These are phyloP conservation scores for Sporobolus alterniflorus DNA, from an alignment of 202 grass and related monocot species.

Conservation along the genomic window DNA sequence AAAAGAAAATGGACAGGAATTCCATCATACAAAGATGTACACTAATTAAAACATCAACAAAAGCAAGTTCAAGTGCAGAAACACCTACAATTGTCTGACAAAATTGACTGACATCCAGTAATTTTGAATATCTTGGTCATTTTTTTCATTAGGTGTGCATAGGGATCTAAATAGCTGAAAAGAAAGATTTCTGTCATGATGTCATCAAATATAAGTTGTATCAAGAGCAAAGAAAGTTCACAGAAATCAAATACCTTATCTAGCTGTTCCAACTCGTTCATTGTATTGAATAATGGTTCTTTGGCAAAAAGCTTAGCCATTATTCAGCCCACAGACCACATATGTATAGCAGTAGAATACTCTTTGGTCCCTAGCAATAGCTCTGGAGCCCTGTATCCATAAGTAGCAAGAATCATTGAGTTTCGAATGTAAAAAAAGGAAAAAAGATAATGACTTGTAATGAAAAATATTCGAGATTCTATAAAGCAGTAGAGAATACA, in stretches of 20 bases:
- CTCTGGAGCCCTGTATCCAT: conserved; percentile 80
- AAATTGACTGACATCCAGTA: conserved; percentile 86
- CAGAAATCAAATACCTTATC: conserved; percentile 61
- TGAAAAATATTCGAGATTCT: background rate
- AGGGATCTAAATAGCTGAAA: conserved; percentile 97
- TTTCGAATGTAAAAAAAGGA: conserved; percentile 51
- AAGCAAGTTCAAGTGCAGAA: background rate
- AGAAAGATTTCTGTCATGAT: conserved; percentile 40
- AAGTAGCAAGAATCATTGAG: conserved; percentile 33
- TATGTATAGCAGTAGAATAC: conserved; percentile 98
- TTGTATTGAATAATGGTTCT: conserved; percentile 91
- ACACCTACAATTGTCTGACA: conserved; percentile 92
- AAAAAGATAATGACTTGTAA: background rate
- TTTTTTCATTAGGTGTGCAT: conserved; percentile 92
- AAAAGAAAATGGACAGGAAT: background rate
- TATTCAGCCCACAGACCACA: conserved; percentile 98
- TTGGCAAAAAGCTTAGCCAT: conserved; percentile 98
- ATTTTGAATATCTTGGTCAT: conserved; percentile 95
- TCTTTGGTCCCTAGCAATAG: conserved; percentile 91
- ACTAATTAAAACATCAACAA: conserved; percentile 11
- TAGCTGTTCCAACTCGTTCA: conserved; percentile 85
- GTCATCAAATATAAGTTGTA: conserved; percentile 5
- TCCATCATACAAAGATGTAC: background rate
- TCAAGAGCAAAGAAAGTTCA: conserved; percentile 2
- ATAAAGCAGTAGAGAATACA: conserved; percentile 4